Conservation (phyloP, 2,329 filamentous ascomycete genomes). For the Decorospora gaudefroyi region DNA sequence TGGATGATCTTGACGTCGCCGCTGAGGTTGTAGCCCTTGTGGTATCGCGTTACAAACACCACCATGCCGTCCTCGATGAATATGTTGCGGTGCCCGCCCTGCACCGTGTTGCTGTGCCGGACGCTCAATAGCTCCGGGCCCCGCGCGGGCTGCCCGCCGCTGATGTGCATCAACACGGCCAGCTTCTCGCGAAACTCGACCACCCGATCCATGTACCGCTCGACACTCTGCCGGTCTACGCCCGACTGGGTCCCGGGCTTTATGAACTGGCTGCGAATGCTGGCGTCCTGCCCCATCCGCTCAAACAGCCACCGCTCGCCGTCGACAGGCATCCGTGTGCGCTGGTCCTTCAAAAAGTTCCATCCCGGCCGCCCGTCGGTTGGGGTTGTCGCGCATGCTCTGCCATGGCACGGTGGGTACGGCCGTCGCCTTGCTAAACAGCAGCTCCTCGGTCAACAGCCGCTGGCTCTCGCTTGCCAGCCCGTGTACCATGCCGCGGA, state of each 20-base stretch:
- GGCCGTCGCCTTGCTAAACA: neutral
- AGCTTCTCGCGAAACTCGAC: constrained; percentile 24
- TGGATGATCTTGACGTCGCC: constrained; percentile 32
- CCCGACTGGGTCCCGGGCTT: constrained; percentile 1
- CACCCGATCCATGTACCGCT: constrained; percentile 16
- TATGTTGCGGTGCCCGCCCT: constrained; percentile 13
- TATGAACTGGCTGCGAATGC: constrained; percentile 6
- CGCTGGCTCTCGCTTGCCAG: neutral
- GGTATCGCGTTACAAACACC: constrained; percentile 25
- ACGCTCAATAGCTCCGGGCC: constrained; percentile 25
- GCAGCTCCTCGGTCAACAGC: neutral
- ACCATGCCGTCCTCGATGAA: constrained; percentile 31
- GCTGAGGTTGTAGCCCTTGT: constrained; percentile 25
- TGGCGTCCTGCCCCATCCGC: constrained; percentile 1
- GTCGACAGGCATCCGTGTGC: constrained; percentile 9
- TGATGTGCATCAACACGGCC: constrained; percentile 24
- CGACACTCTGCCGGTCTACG: constrained; percentile 3
- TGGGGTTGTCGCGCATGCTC: too few relatives aligned
- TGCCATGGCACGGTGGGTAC: constrained; percentile 2
- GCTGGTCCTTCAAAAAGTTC: constrained; percentile 12
- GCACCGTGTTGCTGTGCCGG: constrained; percentile 21
- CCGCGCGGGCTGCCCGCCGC: constrained; percentile 15
- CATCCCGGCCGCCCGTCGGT: too few relatives aligned
- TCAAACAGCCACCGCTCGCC: constrained; percentile 6
- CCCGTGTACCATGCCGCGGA: constrained; percentile 7